These are phyloP conservation scores for Lachancea lanzarotensis DNA, from an alignment of 805 yeast species.

Conservation along the genomic window DNA sequence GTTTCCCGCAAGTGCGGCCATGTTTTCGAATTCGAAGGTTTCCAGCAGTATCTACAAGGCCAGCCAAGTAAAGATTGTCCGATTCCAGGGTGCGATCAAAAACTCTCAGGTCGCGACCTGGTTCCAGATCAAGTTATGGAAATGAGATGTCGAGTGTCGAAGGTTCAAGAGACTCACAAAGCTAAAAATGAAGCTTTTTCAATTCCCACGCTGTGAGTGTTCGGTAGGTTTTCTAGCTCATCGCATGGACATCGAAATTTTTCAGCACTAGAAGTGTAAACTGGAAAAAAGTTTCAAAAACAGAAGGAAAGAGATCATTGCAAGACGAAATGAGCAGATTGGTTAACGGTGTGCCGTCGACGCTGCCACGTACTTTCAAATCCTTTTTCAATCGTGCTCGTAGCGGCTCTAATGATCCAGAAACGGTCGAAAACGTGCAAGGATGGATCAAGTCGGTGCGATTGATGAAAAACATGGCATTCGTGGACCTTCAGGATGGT, in stretches of 20 bases:
- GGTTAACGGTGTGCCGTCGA: not conserved
- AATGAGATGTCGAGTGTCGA: conserved; percentile 40
- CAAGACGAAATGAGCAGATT: not conserved
- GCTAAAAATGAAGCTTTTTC: not conserved
- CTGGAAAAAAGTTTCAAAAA: not conserved
- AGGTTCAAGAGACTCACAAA: too few species aligned
- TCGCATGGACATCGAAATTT: not conserved
- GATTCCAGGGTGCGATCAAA: conserved; percentile 45
- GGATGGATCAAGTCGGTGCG: conserved; percentile 80
- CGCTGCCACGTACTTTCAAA: conserved; percentile 6
- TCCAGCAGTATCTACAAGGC: conserved; percentile 32
- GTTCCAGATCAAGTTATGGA: conserved; percentile 48
- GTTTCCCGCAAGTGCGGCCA: conserved; percentile 54
- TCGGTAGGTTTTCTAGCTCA: not conserved
- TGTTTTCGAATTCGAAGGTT: conserved; percentile 47
- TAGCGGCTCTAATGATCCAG: conserved; percentile 6
- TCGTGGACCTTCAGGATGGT: conserved; percentile 79
- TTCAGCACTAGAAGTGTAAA: not conserved
- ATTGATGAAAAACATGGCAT: conserved; percentile 66
- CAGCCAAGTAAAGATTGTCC: conserved; percentile 45
- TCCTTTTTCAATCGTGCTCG: conserved; percentile 1
- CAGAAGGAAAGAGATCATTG: not conserved
- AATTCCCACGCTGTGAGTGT: not conserved
- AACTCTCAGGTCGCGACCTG: conserved; percentile 34
- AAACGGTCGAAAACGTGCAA: conserved; percentile 31